Conservation (phyloP, 2,329 filamentous ascomycete genomes). For the Talaromyces sp. region DNA sequence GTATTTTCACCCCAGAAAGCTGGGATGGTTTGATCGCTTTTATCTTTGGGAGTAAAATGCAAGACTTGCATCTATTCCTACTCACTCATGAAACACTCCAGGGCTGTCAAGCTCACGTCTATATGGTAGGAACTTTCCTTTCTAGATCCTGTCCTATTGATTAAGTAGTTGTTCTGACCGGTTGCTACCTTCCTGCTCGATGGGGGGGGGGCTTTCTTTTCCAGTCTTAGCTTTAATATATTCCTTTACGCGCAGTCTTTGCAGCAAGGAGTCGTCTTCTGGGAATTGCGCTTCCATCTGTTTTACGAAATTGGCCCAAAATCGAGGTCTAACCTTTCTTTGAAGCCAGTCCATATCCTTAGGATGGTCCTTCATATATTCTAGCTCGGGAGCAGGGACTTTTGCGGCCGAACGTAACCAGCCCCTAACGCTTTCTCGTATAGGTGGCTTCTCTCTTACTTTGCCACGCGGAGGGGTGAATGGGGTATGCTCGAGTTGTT, state of each 20-base stretch:
- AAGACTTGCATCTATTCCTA: no score
- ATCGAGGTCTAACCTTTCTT: conserved; percentile 17
- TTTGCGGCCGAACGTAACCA: not conserved
- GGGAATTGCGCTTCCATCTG: conserved; percentile 17
- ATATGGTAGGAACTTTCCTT: no score
- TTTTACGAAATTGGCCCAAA: conserved; percentile 16
- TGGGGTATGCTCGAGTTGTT: not conserved
- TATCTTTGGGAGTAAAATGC: no score
- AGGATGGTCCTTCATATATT: conserved; percentile 19
- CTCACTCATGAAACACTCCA: not conserved
- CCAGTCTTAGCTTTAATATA: not conserved
- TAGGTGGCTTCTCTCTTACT: not conserved
- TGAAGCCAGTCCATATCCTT: conserved; percentile 20
- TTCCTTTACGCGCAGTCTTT: not conserved
- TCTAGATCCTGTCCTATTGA: not conserved
- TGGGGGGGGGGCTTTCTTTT: not conserved
- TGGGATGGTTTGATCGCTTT: no score
- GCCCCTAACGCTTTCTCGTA: conserved; percentile 1
- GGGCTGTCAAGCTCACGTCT: no score
- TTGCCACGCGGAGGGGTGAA: not conserved
- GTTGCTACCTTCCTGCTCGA: not conserved
- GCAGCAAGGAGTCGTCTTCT: not conserved
- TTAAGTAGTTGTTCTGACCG: not conserved
- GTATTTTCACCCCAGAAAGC: no score
- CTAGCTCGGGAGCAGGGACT: conserved; percentile 10